Evolutionary conservation across 805 yeast genomes (phyloP).

Genomic region (Ogataea chonburiensis): DNA sequence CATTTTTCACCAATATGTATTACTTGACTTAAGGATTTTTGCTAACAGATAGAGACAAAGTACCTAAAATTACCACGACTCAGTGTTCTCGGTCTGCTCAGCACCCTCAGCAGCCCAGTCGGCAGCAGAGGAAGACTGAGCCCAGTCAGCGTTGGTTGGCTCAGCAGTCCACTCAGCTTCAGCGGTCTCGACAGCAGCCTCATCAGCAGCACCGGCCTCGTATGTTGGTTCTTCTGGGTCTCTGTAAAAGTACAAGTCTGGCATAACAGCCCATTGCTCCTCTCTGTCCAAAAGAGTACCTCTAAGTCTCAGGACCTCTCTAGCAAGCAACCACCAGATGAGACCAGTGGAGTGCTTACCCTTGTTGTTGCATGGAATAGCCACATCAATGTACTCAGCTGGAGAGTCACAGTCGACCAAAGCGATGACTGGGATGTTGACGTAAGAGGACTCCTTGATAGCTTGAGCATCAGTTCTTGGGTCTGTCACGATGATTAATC

Average conservation of each 20-base stretch:
- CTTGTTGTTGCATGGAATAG: conserved; percentile 99
- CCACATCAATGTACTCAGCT: conserved; percentile 98
- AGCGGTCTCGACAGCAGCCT: conserved; percentile 62
- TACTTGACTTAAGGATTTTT: conserved; percentile 13
- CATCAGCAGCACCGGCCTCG: conserved; percentile 64
- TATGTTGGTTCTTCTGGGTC: conserved; percentile 99
- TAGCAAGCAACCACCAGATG: conserved; percentile 98
- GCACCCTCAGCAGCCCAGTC: conserved; percentile 62
- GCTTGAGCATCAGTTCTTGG: conserved; percentile 99
- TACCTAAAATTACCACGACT: conserved; percentile 33
- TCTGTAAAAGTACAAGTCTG: conserved; percentile 99
- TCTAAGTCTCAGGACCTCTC: conserved; percentile 99
- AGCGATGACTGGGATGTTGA: conserved; percentile 99
- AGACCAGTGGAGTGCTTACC: conserved; percentile 99
- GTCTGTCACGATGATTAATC: conserved; percentile 98
- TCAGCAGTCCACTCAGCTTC: conserved; percentile 60
- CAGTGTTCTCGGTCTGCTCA: conserved; percentile 50
- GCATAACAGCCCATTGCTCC: conserved; percentile 98
- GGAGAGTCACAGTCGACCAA: conserved; percentile 98
- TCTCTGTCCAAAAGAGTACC: conserved; percentile 96
- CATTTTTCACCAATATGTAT: conserved; percentile 11
- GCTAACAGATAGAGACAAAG: conserved; percentile 18
- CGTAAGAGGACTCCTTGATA: conserved; percentile 99
- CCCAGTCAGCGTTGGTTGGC: conserved; percentile 73
- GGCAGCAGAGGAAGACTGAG: conserved; percentile 52